Conservation (phyloP, 805 yeast species). For the Clavispora asparagi region DNA sequence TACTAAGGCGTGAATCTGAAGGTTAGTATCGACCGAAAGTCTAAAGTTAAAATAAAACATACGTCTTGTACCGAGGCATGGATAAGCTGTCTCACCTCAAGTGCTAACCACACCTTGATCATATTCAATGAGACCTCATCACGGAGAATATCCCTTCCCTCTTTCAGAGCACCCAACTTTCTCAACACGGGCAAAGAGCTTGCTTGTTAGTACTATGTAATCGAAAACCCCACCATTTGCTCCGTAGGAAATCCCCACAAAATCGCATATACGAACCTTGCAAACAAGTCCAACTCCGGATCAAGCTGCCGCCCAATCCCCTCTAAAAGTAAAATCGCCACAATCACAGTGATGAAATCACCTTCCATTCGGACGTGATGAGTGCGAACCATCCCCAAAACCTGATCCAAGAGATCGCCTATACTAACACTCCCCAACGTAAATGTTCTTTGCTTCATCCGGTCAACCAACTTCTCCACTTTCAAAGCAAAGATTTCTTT, state of each 20-base stretch:
- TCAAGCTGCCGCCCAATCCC: conserved; percentile 95
- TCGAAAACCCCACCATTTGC: conserved; percentile 11
- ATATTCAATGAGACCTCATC: conserved; percentile 64
- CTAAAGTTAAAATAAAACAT: conserved; percentile 24
- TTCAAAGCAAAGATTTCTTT: conserved; percentile 81
- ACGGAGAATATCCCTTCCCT: conserved; percentile 52
- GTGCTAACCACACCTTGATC: conserved; percentile 86
- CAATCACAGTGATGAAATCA: conserved; percentile 92
- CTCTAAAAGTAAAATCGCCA: conserved; percentile 84
- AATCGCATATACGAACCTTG: conserved; percentile 74
- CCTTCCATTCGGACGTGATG: conserved; percentile 99
- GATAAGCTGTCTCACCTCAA: conserved; percentile 84
- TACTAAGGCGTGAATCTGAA: conserved; percentile 37
- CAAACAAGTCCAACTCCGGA: conserved; percentile 89
- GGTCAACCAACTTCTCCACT: conserved; percentile 76
- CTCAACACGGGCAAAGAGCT: conserved; percentile 83
- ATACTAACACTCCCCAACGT: conserved; percentile 88
- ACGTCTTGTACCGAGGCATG: conserved; percentile 78
- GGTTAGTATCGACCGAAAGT: conserved; percentile 12
- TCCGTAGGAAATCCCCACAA: conserved; percentile 39
- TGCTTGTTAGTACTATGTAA: conserved; percentile 11
- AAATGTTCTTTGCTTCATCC: conserved; percentile 82
- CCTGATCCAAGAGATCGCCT: conserved; percentile 84
- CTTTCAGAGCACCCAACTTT: conserved; percentile 66
- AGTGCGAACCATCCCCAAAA: conserved; percentile 81